Evolutionary conservation across 352 stramenopile species (phyloP).

Genomic region (Globisporangium carolinianum): DNA sequence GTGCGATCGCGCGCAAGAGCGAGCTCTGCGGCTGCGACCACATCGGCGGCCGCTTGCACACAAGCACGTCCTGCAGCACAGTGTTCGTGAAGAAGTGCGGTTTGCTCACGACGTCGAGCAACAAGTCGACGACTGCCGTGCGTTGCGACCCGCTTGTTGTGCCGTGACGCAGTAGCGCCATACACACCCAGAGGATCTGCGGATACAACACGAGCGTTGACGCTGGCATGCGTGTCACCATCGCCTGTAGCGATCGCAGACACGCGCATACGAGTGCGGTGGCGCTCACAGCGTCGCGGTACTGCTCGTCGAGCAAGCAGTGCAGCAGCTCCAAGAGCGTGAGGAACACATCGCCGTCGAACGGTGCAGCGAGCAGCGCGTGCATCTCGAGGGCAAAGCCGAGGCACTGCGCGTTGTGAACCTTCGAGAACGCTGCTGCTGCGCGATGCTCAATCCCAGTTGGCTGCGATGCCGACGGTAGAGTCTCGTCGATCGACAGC

Average conservation of each 20-base stretch:
- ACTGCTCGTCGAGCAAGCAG: slow-evolving; percentile 31
- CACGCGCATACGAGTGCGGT: slow-evolving; percentile 38
- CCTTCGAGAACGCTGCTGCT: background rate
- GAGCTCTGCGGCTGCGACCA: slow-evolving; percentile 38
- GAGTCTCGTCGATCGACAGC: background rate
- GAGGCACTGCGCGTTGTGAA: slow-evolving; percentile 23
- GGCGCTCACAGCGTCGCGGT: slow-evolving; percentile 8
- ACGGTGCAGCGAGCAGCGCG: slow-evolving; percentile 32
- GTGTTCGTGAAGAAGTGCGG: slow-evolving; percentile 35
- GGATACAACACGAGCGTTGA: slow-evolving; percentile 59
- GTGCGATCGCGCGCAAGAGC: slow-evolving; percentile 36
- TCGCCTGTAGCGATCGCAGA: slow-evolving; percentile 25
- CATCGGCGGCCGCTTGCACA: slow-evolving; percentile 38
- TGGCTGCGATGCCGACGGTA: background rate
- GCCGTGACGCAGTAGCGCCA: slow-evolving; percentile 62
- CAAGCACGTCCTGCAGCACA: slow-evolving; percentile 37
- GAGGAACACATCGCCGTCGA: slow-evolving; percentile 57
- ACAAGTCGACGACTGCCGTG: slow-evolving; percentile 24
- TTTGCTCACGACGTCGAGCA: slow-evolving; percentile 36
- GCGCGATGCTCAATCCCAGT: background rate
- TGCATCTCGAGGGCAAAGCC: slow-evolving; percentile 55
- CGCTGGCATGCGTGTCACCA: slow-evolving; percentile 41
- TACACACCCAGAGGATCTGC: slow-evolving; percentile 65
- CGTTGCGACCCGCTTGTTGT: slow-evolving; percentile 17
- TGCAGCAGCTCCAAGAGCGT: slow-evolving; percentile 49